Evolutionary conservation across 768 basidiomycete species (phyloP).

Genomic region (Xanthoconium purpureum): DNA sequence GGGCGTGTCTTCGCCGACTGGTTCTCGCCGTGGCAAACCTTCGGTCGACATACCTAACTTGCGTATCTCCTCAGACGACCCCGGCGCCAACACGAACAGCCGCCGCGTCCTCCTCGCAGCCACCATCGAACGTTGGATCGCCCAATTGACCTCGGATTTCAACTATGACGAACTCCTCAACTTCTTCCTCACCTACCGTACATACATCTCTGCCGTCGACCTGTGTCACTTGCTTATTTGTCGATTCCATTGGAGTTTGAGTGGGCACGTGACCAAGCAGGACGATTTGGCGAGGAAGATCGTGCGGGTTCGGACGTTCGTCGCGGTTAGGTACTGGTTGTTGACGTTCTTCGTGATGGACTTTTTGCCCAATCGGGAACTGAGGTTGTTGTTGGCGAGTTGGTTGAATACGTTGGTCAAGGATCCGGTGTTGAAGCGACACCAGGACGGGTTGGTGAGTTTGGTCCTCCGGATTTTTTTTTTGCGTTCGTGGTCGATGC

Average conservation of each 20-base stretch:
- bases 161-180: constrained; percentile 84
- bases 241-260: constrained; percentile 86
- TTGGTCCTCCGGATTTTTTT: neutral
- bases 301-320: constrained; percentile 85
- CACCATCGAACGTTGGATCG: constrained; percentile 91
- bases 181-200: constrained; percentile 90
- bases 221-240: constrained; percentile 79
- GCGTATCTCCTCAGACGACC: constrained; percentile 22
- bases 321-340: constrained; percentile 88
- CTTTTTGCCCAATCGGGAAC: constrained; percentile 76
- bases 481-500: neutral
- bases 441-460: constrained; percentile 70
- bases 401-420: constrained; percentile 79
- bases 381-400: constrained; percentile 66
- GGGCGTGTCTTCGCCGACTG: constrained; percentile 38
- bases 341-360: constrained; percentile 88
- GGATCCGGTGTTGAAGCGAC: constrained; percentile 66
- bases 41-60: constrained; percentile 29
- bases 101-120: constrained; percentile 70
- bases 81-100: constrained; percentile 27
- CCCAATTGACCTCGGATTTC: constrained; percentile 82
- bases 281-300: constrained; percentile 74
- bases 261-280: constrained; percentile 32
- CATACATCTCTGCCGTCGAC: constrained; percentile 76
- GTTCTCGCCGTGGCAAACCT: constrained; percentile 36